Evolutionary conservation across 495 filamentous ascomycete species (phyloP), one percentile per base, ranked within the genome.

Genomic region (Talaromyces thailandensis): DNA sequence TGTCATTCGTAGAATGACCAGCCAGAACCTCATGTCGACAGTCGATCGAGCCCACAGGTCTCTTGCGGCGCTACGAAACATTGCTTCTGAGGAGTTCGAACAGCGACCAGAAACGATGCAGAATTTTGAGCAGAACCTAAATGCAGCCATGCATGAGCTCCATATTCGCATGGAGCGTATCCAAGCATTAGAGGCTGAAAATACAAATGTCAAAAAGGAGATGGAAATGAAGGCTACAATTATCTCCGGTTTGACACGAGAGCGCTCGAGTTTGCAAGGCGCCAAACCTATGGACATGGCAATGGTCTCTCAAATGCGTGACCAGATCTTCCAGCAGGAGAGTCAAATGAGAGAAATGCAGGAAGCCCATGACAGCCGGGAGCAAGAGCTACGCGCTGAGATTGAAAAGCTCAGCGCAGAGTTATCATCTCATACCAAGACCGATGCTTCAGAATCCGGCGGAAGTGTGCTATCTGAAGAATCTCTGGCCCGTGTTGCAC

Each of bases 191-290:
- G 94, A 98, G 70, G 85, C 84, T 6, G 95, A 96, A 67, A 85
- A 97, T 62, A 77, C 86, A 2, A 85, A 84, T 7, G 84, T 93
- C 14, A 95, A 89, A 77, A 94, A 89, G 73, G 95, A 97, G 70
- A 96, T 98, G 90, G 95, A 98, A 64, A 85, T 82, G 61, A 98
- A 98, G 81, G 89, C 89, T 75, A 88, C 88, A 24, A 92, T 98
- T 67, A 97, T 98, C 63, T 90, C 92, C 18, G 94, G 94, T 6
- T 82, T 98, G 35, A 95, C 95, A 18, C 85, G 93, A 45, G 94
- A 98, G 71, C 82, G 94, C 66, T 91, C 91, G 2, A 92, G 90
- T 71, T 84, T 96, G 75, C 91, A 92, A 70, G 78, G 81, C 43
- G 85, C 85, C 2, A 89, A 91, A 11, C 90, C 92, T 14, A 88